These are phyloP conservation scores for Rhinocladiella mackenziei DNA, from an alignment of 2,329 filamentous ascomycete species.

Conservation along the genomic window DNA sequence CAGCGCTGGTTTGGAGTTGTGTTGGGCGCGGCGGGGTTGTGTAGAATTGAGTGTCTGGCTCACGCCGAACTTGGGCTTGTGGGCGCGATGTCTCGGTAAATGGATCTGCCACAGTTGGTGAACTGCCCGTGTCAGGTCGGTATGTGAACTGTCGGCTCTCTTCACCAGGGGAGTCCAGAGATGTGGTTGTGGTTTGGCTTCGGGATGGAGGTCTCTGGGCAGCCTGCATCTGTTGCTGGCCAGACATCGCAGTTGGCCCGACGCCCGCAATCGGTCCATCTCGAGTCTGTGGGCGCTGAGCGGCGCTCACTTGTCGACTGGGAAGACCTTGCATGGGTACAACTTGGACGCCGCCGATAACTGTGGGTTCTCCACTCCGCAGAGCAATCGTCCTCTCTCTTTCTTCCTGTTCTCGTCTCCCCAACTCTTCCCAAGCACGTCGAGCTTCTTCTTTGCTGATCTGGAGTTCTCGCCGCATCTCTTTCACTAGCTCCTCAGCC, in stretches of 20 bases:
- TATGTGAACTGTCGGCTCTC: slow-evolving; percentile 49
- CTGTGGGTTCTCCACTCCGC: slow-evolving; percentile 78
- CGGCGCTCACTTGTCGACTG: slow-evolving; percentile 50
- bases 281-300: slow-evolving; percentile 43
- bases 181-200: slow-evolving; percentile 27
- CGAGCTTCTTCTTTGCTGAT: slow-evolving; percentile 96
- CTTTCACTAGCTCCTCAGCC: slow-evolving; percentile 72
- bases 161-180: slow-evolving; percentile 34
- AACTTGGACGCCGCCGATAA: slow-evolving; percentile 90
- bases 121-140: slow-evolving; percentile 44
- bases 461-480: slow-evolving; percentile 86
- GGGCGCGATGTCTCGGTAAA: slow-evolving; percentile 49
- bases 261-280: slow-evolving; percentile 44
- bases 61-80: slow-evolving; percentile 36
- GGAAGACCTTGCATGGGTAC: slow-evolving; percentile 78
- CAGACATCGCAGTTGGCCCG: slow-evolving; percentile 32
- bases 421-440: slow-evolving; percentile 94
- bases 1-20: slow-evolving; percentile 33
- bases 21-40: slow-evolving; percentile 30
- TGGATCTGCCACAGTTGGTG: slow-evolving; percentile 59
- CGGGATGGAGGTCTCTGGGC: slow-evolving; percentile 23
- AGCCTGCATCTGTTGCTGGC: slow-evolving; percentile 25
- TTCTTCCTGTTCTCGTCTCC: slow-evolving; percentile 87
- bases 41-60: slow-evolving; percentile 37
- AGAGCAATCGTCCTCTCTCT: slow-evolving; percentile 81